Evolutionary conservation across 805 yeast genomes (phyloP).

Genomic region (Saccharomyces jurei): DNA sequence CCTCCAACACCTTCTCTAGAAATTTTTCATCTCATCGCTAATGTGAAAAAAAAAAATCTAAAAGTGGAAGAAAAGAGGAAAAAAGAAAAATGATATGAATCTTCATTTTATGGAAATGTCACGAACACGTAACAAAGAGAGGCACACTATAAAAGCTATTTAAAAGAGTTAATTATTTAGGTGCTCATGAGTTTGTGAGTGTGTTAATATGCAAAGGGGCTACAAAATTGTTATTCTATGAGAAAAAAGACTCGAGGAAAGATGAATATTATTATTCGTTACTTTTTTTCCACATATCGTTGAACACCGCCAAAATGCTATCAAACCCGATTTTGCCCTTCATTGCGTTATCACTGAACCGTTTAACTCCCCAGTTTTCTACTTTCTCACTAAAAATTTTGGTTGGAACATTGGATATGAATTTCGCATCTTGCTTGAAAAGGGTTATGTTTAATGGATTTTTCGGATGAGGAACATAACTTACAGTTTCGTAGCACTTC

Average conservation of each 20-base stretch:
- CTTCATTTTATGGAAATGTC: background rate
- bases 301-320: constrained; percentile 49
- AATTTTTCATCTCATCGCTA: background rate
- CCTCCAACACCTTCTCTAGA: background rate
- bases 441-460: constrained; percentile 46
- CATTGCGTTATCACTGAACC: constrained; percentile 81
- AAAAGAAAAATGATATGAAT: background rate
- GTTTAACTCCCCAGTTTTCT: constrained; percentile 85
- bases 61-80: background rate
- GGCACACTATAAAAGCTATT: background rate
- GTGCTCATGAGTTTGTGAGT: background rate
- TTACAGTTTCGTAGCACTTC: constrained; percentile 77
- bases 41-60: background rate
- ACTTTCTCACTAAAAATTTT: constrained; percentile 64
- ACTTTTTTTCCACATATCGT: constrained; percentile 5
- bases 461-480: constrained; percentile 58
- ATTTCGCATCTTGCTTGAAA: constrained; percentile 78
- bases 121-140: background rate
- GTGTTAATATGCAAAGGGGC: background rate
- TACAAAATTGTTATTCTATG: background rate
- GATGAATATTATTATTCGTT: background rate
- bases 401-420: constrained; percentile 74
- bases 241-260: background rate
- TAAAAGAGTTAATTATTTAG: background rate
- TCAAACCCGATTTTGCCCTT: constrained; percentile 84